phyloP scores from a whole-genome alignment of 2,329 filamentous ascomycete species.

The Diaporthe ilicicola region DNA sequence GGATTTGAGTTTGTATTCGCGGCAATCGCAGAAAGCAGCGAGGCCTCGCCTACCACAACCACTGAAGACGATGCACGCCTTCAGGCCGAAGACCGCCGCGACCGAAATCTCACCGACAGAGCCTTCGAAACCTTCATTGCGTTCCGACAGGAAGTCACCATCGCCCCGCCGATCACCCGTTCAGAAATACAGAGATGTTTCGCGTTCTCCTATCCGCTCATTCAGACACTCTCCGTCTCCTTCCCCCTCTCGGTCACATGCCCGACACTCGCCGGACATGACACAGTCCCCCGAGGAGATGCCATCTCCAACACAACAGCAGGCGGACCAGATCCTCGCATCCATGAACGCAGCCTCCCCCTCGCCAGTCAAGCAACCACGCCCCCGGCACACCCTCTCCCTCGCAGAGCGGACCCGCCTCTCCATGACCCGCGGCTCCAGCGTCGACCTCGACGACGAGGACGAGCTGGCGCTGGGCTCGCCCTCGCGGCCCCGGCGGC shows the following conservation, averaged over 20 bases:
- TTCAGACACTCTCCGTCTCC: background rate
- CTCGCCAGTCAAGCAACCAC: slow-evolving; percentile 60
- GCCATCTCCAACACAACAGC: slow-evolving; percentile 54
- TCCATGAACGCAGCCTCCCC: slow-evolving; percentile 64
- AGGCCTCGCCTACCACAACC: slow-evolving; percentile 21
- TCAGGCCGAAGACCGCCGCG: slow-evolving; percentile 27
- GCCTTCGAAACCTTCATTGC: background rate
- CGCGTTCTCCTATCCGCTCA: background rate
- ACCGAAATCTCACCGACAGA: slow-evolving; percentile 22
- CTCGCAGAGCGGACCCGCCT: slow-evolving; percentile 82
- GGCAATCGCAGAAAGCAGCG: background rate
- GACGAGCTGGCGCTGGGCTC: slow-evolving; percentile 28
- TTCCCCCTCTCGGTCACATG: slow-evolving; percentile 19
- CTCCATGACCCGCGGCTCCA: slow-evolving; percentile 75
- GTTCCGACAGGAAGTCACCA: background rate
- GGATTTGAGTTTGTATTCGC: background rate
- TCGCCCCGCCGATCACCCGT: slow-evolving; percentile 5
- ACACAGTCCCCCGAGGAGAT: slow-evolving; percentile 34
- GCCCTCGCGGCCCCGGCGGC: background rate
- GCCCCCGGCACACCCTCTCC: slow-evolving; percentile 64
- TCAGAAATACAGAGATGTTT: background rate
- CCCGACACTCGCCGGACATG: background rate
- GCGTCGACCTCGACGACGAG: slow-evolving; percentile 36
- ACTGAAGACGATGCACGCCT: slow-evolving; percentile 14
- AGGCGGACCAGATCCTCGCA: slow-evolving; percentile 65